phyloP scores from a whole-genome alignment of 495 filamentous ascomycete genomes.

The Talaromyces nanjingensis region DNA sequence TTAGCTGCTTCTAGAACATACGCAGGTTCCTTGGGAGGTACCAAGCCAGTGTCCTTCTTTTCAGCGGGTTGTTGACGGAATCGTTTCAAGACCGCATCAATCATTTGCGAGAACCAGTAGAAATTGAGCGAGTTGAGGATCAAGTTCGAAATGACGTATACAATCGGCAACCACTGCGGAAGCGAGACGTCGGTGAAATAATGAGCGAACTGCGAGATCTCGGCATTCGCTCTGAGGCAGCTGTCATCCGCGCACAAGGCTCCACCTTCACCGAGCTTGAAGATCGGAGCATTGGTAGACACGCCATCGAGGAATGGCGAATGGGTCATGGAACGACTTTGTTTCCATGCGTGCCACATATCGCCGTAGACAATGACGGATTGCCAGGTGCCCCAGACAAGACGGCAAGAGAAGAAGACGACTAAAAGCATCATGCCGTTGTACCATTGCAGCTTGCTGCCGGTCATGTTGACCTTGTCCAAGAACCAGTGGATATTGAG shows the following conservation, averaged over 20 bases:
- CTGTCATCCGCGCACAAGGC: constrained; percentile 27
- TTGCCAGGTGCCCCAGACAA: constrained; percentile 88
- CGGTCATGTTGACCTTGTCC: constrained; percentile 94
- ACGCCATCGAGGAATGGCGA: constrained; percentile 21
- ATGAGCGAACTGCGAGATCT: constrained; percentile 45
- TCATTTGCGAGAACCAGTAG: constrained; percentile 97
- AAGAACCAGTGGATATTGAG: constrained; percentile 99
- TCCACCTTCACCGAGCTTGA: constrained; percentile 23
- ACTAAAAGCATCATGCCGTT: constrained; percentile 52
- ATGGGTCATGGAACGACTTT: constrained; percentile 28
- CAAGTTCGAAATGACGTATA: constrained; percentile 72
- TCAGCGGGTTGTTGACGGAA: constrained; percentile 49
- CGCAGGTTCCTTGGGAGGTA: constrained; percentile 14
- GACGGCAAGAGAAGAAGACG: constrained; percentile 81
- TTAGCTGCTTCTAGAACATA: constrained; percentile 32
- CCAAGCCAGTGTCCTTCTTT: constrained; percentile 1
- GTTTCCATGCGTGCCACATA: constrained; percentile 59
- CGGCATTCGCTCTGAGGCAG: constrained; percentile 30
- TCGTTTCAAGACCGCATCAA: constrained; percentile 79
- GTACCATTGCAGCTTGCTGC: constrained; percentile 71
- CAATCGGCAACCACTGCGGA: constrained; percentile 71
- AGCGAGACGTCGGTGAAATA: constrained; percentile 41
- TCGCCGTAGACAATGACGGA: constrained; percentile 70
- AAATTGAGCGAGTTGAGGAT: constrained; percentile 83
- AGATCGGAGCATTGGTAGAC: constrained; percentile 30